Conservation (phyloP, 768 basidiomycete species). For the Suillus fuscotomentosus region DNA sequence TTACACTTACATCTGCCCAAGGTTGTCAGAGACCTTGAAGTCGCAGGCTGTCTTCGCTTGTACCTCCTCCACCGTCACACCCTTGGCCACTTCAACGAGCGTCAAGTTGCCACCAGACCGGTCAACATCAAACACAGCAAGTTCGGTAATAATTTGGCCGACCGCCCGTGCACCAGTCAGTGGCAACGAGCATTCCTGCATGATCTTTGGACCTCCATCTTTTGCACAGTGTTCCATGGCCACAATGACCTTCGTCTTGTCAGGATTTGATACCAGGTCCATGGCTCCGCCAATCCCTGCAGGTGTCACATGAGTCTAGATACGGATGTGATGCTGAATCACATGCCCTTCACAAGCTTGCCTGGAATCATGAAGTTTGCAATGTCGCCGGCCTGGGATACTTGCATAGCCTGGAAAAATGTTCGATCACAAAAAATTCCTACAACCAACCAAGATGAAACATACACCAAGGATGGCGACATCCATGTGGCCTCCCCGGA, state of each 20-base stretch:
- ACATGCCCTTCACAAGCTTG: conserved; percentile 71
- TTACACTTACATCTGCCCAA: conserved; percentile 49
- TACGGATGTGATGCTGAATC: neutral
- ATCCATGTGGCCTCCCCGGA: conserved; percentile 90
- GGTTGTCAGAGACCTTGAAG: conserved; percentile 55
- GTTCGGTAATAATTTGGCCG: conserved; percentile 86
- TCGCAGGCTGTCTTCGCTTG: conserved; percentile 79
- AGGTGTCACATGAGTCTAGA: neutral
- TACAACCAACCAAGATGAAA: conserved; percentile 11
- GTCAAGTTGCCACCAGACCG: conserved; percentile 63
- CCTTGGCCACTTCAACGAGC: conserved; percentile 75
- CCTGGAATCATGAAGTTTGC: conserved; percentile 97
- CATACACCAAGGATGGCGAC: conserved; percentile 85
- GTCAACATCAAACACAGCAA: conserved; percentile 84
- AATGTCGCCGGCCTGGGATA: conserved; percentile 83
- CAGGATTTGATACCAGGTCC: conserved; percentile 91
- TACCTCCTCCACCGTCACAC: conserved; percentile 78
- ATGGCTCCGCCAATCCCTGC: conserved; percentile 87
- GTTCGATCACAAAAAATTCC: neutral
- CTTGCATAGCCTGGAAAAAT: conserved; percentile 74
- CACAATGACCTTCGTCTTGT: conserved; percentile 83
- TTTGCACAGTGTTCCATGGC: conserved; percentile 86
- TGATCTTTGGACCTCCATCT: conserved; percentile 81
- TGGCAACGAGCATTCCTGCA: conserved; percentile 73
- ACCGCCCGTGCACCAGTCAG: conserved; percentile 83